These are phyloP conservation scores for Hibiscus trionum DNA, from an alignment of 345 rosid genomes.

Conservation along the genomic window DNA sequence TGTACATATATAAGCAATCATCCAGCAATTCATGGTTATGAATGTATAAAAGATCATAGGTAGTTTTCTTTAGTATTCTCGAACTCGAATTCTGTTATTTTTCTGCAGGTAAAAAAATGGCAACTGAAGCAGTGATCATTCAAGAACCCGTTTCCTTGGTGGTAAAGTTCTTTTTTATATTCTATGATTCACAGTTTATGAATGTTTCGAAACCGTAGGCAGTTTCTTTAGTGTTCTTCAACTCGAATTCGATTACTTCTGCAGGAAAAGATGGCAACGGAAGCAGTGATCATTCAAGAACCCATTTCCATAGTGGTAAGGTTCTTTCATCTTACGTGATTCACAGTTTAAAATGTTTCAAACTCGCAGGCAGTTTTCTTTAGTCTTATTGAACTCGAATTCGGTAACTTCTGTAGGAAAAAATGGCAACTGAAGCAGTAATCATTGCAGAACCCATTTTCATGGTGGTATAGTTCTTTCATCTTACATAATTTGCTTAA, in stretches of 20 bases:
- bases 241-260: background rate
- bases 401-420: slow-evolving; percentile 16
- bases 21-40: background rate
- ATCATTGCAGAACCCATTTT: slow-evolving; percentile 27
- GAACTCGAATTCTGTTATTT: background rate
- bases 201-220: slow-evolving; percentile 1
- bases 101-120: slow-evolving; percentile 39
- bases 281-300: slow-evolving; percentile 34
- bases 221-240: background rate
- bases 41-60: slow-evolving; percentile 3
- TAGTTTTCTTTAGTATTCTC: background rate
- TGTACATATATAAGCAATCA: slow-evolving; percentile 16
- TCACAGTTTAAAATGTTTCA: slow-evolving; percentile 11
- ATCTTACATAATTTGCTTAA: background rate
- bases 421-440: slow-evolving; percentile 57
- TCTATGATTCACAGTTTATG: slow-evolving; percentile 10
- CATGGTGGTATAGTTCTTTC: slow-evolving; percentile 28
- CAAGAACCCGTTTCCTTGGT: slow-evolving; percentile 25
- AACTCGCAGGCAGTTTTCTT: background rate
- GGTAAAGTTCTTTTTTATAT: slow-evolving; percentile 27
- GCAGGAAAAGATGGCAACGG: slow-evolving; percentile 53
- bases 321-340: background rate
- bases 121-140: slow-evolving; percentile 39
- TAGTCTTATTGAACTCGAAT: background rate
- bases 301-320: slow-evolving; percentile 31